Conservation (phyloP, 2,329 filamentous ascomycete species). For the Stemphylium beticola region DNA sequence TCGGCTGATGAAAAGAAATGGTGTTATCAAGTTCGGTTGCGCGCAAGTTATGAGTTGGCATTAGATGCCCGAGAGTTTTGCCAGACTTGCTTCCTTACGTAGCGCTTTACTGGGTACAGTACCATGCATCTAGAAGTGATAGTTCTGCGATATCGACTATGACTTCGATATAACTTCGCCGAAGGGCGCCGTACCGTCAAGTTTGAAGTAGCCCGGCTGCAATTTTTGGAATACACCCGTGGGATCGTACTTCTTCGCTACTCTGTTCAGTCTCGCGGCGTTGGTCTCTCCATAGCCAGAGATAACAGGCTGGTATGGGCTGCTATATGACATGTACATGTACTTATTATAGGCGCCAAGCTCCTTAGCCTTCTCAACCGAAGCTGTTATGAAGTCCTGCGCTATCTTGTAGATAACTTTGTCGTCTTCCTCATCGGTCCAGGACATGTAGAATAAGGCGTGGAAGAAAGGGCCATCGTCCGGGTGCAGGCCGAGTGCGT, state of each 20-base stretch:
- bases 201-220: conserved; percentile 17
- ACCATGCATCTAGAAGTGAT: too few species aligned
- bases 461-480: conserved; percentile 22
- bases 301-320: conserved; percentile 50
- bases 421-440: conserved; percentile 29
- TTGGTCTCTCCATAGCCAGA: conserved; percentile 50
- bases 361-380: conserved; percentile 6
- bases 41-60: too few species aligned
- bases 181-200: conserved; percentile 2
- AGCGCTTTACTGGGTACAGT: too few species aligned
- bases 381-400: conserved; percentile 15
- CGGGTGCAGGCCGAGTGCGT: conserved; percentile 30
- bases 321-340: conserved; percentile 57
- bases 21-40: too few species aligned
- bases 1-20: too few species aligned
- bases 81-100: too few species aligned
- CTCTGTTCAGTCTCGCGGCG: conserved; percentile 18
- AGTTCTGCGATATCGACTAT: too few species aligned
- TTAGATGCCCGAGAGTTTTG: too few species aligned
- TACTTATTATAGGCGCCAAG: conserved; percentile 15
- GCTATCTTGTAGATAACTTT: conserved; percentile 19
- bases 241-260: conserved; percentile 18
- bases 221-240: conserved; percentile 15
- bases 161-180: background rate
- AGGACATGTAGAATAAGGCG: conserved; percentile 25